Evolutionary conservation across 2,329 filamentous ascomycete genomes (phyloP), one percentile per base, ranked within the genome.

Genomic region (Capronia coronata): DNA sequence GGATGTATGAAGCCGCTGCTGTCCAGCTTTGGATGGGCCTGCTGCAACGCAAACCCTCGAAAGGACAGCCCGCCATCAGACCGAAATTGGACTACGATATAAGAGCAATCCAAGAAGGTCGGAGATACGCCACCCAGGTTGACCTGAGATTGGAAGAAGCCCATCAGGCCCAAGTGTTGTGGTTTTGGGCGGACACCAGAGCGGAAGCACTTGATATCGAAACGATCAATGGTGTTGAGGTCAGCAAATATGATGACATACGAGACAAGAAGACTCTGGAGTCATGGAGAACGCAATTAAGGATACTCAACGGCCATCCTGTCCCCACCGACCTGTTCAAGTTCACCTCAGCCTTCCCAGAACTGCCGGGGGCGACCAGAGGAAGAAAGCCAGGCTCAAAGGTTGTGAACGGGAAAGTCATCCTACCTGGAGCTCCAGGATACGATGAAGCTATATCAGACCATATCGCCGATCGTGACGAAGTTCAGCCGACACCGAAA

Each of bases 161-260:
- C 2, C 44, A 59, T 1, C 69, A 66, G 11, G 48, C 44, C 37
- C 41, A 55, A n/a, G 18, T 59, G 13, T 34, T 37, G 10, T 82
- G 78, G 78, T 79, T 75, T 61, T 80, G 76, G 73, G 77, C 71
- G 0, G 78, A 82, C 45, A 69, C 68, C 18, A 71, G 79, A 1
- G 72, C 73, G 0, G 74, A 81, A 41, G 75, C 77, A 0, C 69
- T 83, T 0, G 76, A 76, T 22, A 59, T 83, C 4, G 71, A 73
- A 22, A 72, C 72, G 2, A 63, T 81, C 30, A 81, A 80, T 52
- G 75, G 74, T 1, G 59, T 72, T 1, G 75, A 77, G 23, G 71
- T 77, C 3, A 69, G 75, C 0, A 64, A 65, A 16, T 71, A 68
- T 34, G 72, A 75, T 45, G 66, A 65, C 0, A 68, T 75, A 6